These are phyloP conservation scores for Globisporangium echinulatum DNA, from an alignment of 352 stramenopile genomes.

Conservation along the genomic window DNA sequence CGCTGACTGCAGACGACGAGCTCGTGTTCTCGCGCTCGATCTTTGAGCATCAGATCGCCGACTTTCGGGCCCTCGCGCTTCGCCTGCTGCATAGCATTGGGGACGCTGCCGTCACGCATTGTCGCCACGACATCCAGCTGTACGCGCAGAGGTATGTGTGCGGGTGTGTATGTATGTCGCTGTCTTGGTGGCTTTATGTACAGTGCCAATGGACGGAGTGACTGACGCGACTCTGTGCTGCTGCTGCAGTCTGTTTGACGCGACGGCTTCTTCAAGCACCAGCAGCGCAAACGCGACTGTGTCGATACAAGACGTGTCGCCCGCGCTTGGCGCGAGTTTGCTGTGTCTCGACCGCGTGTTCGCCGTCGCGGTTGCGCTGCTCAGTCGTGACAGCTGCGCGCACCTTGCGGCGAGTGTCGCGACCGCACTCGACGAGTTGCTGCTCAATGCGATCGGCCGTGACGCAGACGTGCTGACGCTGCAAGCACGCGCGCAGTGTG, in stretches of 20 bases:
- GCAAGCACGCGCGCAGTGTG: constrained; percentile 28
- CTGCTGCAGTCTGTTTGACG: constrained; percentile 11
- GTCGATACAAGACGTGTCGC: constrained; percentile 18
- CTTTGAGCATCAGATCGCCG: constrained; percentile 52
- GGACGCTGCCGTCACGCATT: constrained; percentile 17
- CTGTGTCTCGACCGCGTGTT: constrained; percentile 23
- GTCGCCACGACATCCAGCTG: constrained; percentile 13
- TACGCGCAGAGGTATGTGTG: constrained; percentile 30
- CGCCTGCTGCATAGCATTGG: constrained; percentile 25
- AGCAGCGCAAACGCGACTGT: not conserved
- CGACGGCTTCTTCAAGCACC: not conserved
- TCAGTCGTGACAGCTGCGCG: constrained; percentile 22
- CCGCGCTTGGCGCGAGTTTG: constrained; percentile 28
- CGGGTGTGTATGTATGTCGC: constrained; percentile 4
- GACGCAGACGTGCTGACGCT: constrained; percentile 17
- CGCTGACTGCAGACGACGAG: not conserved
- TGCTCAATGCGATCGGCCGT: constrained; percentile 19
- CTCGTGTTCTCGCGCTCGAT: constrained; percentile 60
- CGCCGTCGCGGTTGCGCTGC: constrained; percentile 12
- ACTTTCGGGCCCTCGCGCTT: constrained; percentile 31
- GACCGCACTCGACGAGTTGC: constrained; percentile 24
- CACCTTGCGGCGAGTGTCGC: constrained; percentile 31
- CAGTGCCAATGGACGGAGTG: not conserved
- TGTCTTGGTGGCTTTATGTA: constrained; percentile 11
- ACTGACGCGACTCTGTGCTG: not conserved